phyloP scores from a whole-genome alignment of 106 monocot species.

The Dendrobium officinale region DNA sequence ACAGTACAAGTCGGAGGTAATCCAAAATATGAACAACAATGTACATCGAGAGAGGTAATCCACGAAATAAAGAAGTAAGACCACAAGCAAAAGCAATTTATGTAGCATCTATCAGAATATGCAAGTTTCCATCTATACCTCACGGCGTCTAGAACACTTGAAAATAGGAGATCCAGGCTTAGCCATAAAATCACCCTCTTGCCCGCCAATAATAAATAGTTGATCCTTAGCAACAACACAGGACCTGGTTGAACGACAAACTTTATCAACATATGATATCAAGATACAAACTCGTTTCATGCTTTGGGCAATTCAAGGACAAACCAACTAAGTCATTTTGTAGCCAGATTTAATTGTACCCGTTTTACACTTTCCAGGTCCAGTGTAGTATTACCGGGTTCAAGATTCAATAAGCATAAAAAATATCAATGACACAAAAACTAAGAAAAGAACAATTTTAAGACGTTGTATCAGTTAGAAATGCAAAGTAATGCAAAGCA shows the following conservation, averaged over 20 bases:
- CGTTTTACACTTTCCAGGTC: background rate
- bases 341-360: background rate
- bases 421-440: too few relatives aligned
- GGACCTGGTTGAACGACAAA: constrained; percentile 27
- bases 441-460: too few relatives aligned
- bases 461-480: too few relatives aligned
- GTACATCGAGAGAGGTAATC: background rate
- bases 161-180: constrained; percentile 84
- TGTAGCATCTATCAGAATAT: background rate
- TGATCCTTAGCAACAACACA: constrained; percentile 60
- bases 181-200: constrained; percentile 82
- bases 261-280: background rate
- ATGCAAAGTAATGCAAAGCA: background rate
- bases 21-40: background rate
- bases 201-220: constrained; percentile 69
- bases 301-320: background rate
- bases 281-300: background rate
- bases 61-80: background rate
- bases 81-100: background rate
- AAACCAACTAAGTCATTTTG: background rate
- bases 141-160: constrained; percentile 59
- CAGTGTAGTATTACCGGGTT: background rate
- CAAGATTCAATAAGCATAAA: background rate
- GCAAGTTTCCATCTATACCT: constrained; percentile 32
- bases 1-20: too few relatives aligned